Conservation (phyloP, 2,329 filamentous ascomycete genomes). For the Colletotrichum endophyticum region DNA sequence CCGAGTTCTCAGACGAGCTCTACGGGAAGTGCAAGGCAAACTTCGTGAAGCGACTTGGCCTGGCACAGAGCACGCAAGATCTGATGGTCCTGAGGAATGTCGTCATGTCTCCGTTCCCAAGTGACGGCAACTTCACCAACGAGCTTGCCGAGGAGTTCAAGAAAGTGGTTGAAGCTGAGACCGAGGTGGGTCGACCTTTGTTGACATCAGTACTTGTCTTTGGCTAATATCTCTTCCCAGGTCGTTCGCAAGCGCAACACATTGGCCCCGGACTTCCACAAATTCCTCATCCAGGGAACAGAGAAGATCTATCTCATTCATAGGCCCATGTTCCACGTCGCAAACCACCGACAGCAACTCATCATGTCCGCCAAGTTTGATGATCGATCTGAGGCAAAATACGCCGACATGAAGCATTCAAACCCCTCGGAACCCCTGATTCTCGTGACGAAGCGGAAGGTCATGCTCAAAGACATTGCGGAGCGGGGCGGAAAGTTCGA, state of each 20-base stretch:
- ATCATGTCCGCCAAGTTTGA: slow-evolving; percentile 35
- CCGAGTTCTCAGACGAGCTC: slow-evolving; percentile 40
- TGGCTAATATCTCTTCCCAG: neutral
- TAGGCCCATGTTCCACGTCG: slow-evolving; percentile 42
- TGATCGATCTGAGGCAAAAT: slow-evolving; percentile 21
- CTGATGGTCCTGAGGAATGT: slow-evolving; percentile 52
- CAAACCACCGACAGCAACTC: slow-evolving; percentile 44
- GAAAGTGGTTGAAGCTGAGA: slow-evolving; percentile 31
- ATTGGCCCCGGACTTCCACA: slow-evolving; percentile 34
- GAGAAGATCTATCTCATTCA: slow-evolving; percentile 37
- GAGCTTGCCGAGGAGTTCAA: slow-evolving; percentile 38
- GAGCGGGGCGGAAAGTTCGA: slow-evolving; percentile 25
- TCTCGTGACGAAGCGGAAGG: slow-evolving; percentile 28
- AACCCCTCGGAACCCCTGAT: slow-evolving; percentile 30
- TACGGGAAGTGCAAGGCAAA: slow-evolving; percentile 45
- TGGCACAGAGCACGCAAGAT: slow-evolving; percentile 35
- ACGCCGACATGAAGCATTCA: slow-evolving; percentile 26
- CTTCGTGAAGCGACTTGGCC: slow-evolving; percentile 45
- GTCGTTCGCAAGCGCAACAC: slow-evolving; percentile 39
- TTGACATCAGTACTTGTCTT: neutral
- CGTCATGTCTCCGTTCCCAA: slow-evolving; percentile 51
- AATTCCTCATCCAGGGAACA: slow-evolving; percentile 42
- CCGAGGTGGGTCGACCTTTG: neutral
- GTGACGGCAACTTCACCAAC: slow-evolving; percentile 41
- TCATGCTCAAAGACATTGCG: slow-evolving; percentile 26